Conservation (phyloP, 768 basidiomycete species). For the Gloeopeniophorella convolvens region DNA sequence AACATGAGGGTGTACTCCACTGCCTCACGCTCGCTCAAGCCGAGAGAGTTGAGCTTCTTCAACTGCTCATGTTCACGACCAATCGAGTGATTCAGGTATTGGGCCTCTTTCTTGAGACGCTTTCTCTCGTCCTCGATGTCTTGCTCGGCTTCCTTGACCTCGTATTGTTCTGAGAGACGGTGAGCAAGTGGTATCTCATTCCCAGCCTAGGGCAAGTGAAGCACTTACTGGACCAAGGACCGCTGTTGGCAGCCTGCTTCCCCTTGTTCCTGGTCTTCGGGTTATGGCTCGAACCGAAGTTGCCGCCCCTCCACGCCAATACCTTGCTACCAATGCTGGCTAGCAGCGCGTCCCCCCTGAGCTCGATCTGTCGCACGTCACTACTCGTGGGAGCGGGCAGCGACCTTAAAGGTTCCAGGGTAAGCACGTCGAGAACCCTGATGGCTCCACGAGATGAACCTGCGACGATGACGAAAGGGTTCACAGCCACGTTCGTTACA, state of each 20-base stretch:
- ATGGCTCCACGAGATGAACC: slow-evolving; percentile 60
- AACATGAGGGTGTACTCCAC: slow-evolving; percentile 80
- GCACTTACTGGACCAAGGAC: slow-evolving; percentile 36
- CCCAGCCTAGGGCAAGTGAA: not conserved
- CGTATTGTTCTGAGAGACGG: slow-evolving; percentile 49
- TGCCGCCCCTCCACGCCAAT: slow-evolving; percentile 62
- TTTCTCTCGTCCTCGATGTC: slow-evolving; percentile 54
- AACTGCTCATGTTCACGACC: slow-evolving; percentile 53
- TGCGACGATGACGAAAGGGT: slow-evolving; percentile 50
- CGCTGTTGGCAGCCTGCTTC: slow-evolving; percentile 20
- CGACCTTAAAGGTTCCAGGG: slow-evolving; percentile 47
- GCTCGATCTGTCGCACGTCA: slow-evolving; percentile 48
- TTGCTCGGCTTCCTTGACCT: slow-evolving; percentile 56
- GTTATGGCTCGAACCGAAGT: slow-evolving; percentile 31
- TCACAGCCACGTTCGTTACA: slow-evolving; percentile 60
- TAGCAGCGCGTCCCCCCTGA: slow-evolving; percentile 51
- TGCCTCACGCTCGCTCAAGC: slow-evolving; percentile 67
- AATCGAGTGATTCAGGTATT: slow-evolving; percentile 31
- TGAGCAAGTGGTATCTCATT: too few relatives aligned
- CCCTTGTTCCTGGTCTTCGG: slow-evolving; percentile 24
- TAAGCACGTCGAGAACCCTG: slow-evolving; percentile 60
- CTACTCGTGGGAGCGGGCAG: slow-evolving; percentile 41
- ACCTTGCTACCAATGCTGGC: slow-evolving; percentile 55
- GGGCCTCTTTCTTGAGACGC: slow-evolving; percentile 46
- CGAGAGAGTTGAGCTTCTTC: slow-evolving; percentile 51